Conservation (phyloP, 257 asterid species). For the Avicennia marina region DNA sequence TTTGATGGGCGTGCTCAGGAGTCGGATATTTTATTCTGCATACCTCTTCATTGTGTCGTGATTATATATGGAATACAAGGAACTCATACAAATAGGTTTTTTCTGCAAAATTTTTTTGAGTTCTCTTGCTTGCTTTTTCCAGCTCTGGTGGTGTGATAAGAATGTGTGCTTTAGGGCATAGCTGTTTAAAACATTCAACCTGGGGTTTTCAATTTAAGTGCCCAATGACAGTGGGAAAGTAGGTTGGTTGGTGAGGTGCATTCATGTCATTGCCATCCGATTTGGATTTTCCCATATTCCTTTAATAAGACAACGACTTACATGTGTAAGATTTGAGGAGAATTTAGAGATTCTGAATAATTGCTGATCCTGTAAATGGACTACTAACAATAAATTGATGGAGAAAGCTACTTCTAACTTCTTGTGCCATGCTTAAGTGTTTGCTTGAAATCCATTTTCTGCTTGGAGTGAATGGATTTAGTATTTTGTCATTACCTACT, state of each 20-base stretch:
- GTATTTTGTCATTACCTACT: not conserved
- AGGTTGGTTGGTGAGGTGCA: not conserved
- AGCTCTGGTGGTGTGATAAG: constrained; percentile 5
- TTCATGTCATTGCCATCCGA: not conserved
- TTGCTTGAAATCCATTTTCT: not conserved
- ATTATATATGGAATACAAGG: not conserved
- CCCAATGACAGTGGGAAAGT: not conserved
- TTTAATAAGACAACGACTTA: constrained; percentile 1
- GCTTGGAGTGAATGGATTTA: not conserved
- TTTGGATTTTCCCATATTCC: not conserved
- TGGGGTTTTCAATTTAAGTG: constrained; percentile 6
- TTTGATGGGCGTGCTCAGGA: constrained; percentile 6
- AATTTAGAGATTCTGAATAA: not conserved
- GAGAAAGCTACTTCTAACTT: constrained; percentile 12
- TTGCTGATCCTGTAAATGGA: not conserved
- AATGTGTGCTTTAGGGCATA: not conserved
- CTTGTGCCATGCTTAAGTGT: constrained; percentile 7
- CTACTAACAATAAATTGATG: not conserved
- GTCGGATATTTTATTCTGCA: constrained; percentile 8
- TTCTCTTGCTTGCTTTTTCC: not conserved
- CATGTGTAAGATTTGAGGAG: constrained; percentile 8
- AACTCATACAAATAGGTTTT: constrained; percentile 9
- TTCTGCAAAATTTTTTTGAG: not conserved
- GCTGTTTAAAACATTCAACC: constrained; percentile 7
- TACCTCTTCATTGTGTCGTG: constrained; percentile 7